Base-by-base conservation (phyloP, 73 alveolate genomes). In the Tetrahymena borealis region DNA sequence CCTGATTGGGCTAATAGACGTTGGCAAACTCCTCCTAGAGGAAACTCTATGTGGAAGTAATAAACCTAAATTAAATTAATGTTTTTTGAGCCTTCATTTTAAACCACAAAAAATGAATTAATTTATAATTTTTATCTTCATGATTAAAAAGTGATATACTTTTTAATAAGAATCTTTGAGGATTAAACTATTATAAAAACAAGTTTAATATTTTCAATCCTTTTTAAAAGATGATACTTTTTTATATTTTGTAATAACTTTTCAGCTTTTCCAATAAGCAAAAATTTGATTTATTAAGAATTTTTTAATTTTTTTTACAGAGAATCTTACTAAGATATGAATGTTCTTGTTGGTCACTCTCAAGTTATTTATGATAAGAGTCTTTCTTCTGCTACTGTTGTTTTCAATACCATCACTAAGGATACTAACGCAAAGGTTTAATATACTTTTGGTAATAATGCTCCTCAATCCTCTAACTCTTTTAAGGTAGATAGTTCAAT, bases 11-110 rank as follows among this genome's bases (percentile, higher is more conserved):
- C 94, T 31, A 35, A 97, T 13, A 94, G 99, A 91, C 94, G 95
- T 35, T 98, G 97, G 96, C 97, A 98, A 96, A 98, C 99, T 90
- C 99, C 98, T n/a, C 98, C 97, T 39, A 95, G 95, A 79, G 99
- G 98, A 39, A 98, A 95, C 78, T 40, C 95, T 78, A 43, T 96
- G 40, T 97, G 96, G 95, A 94, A 94, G 91, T 91, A 93, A 33
- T 35, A 11, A 33, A 28, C 28, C 33, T 79, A 38, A 79, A 39
- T 16, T n/a, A 24, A 8, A 18, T 60, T 60, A n/a, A n/a, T n/a
- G n/a, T n/a, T n/a, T n/a, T n/a, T n/a, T n/a, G n/a, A n/a, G n/a
- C n/a, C n/a, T n/a, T n/a, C n/a, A n/a, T n/a, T n/a, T n/a, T n/a
- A n/a, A n/a, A n/a, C n/a, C n/a, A n/a, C n/a, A n/a, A n/a, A n/a